These are phyloP conservation scores for Drechslera avenae DNA, from an alignment of 2,329 filamentous ascomycete genomes.

Conservation along the genomic window DNA sequence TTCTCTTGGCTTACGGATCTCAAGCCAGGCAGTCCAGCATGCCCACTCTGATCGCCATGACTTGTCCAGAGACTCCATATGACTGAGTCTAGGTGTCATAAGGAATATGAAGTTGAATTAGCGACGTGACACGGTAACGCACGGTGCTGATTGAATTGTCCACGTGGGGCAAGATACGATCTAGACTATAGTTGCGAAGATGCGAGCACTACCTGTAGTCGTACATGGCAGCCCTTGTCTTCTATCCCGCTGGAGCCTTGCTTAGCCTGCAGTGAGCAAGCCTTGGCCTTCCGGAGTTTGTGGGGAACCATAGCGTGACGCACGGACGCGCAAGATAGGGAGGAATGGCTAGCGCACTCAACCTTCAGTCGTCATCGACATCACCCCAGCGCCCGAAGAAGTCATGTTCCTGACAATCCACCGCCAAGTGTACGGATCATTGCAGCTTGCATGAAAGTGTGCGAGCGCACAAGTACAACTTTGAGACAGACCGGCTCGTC, in stretches of 20 bases:
- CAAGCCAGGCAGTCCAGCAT: not conserved
- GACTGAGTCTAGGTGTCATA: constrained; percentile 19
- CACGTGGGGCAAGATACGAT: constrained; percentile 9
- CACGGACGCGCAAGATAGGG: constrained; percentile 5
- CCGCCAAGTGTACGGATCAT: constrained; percentile 22
- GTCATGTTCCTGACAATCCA: constrained; percentile 17
- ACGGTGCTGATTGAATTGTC: constrained; percentile 1
- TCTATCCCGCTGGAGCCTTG: constrained; percentile 1
- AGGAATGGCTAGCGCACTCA: constrained; percentile 15
- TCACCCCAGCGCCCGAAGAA: constrained; percentile 11
- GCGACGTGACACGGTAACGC: constrained; percentile 11
- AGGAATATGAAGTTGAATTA: constrained; percentile 6
- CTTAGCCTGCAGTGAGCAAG: constrained; percentile 17
- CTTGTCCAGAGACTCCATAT: not conserved
- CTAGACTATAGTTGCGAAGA: not conserved
- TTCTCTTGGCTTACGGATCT: not conserved
- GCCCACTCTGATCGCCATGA: constrained; percentile 1
- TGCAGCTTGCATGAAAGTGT: constrained; percentile 4
- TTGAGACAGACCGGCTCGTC: constrained; percentile 12
- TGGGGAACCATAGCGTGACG: constrained; percentile 40
- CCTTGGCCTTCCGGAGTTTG: constrained; percentile 34
- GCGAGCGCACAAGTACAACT: constrained; percentile 9
- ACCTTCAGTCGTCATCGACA: constrained; percentile 17
- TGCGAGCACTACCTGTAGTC: constrained; percentile 2
- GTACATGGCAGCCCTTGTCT: constrained; percentile 19